These are phyloP conservation scores for Seminavis robusta DNA, from an alignment of 108 stramenopile genomes.

Conservation along the genomic window DNA sequence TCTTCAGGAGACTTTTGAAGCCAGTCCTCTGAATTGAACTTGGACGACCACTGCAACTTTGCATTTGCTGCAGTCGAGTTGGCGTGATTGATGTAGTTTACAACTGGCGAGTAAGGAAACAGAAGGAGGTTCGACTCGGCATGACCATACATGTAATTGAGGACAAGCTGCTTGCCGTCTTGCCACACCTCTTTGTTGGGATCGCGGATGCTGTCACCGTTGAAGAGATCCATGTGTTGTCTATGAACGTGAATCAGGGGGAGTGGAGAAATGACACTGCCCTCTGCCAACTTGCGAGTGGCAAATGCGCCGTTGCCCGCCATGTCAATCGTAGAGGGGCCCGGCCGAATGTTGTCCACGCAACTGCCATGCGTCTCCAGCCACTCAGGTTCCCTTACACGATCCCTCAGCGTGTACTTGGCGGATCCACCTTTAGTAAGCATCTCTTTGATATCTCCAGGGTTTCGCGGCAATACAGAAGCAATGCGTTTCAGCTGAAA, in stretches of 20 bases:
- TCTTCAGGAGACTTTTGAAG: conserved; percentile 13
- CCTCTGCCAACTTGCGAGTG: conserved; percentile 35
- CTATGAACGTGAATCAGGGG: conserved; percentile 52
- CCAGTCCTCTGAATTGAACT: conserved; percentile 24
- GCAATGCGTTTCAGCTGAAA: no score
- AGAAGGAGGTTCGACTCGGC: conserved; percentile 36
- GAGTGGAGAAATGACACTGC: conserved; percentile 52
- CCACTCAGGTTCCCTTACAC: conserved; percentile 28
- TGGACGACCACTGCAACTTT: conserved; percentile 33
- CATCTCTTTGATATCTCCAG: no score
- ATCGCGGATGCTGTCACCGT: background rate
- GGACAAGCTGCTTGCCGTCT: conserved; percentile 28
- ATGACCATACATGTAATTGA: conserved; percentile 51
- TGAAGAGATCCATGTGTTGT: conserved; percentile 28
- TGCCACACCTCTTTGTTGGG: conserved; percentile 3
- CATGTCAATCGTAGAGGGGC: conserved; percentile 9
- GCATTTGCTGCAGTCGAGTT: conserved; percentile 47
- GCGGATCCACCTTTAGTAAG: conserved; percentile 15
- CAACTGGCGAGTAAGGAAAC: conserved; percentile 37
- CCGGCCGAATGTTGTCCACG: conserved; percentile 59
- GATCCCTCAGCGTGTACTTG: conserved; percentile 14
- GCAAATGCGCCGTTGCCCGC: conserved; percentile 73
- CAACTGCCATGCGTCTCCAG: conserved; percentile 51
- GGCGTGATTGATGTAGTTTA: conserved; percentile 61
- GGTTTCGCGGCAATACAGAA: no score